A percentile compares a stretch with the other conserved stretches of the same genome.
Evolutionary conservation across 306 rosid species (phyloP).

Genomic region (Glycine latifolia): DNA sequence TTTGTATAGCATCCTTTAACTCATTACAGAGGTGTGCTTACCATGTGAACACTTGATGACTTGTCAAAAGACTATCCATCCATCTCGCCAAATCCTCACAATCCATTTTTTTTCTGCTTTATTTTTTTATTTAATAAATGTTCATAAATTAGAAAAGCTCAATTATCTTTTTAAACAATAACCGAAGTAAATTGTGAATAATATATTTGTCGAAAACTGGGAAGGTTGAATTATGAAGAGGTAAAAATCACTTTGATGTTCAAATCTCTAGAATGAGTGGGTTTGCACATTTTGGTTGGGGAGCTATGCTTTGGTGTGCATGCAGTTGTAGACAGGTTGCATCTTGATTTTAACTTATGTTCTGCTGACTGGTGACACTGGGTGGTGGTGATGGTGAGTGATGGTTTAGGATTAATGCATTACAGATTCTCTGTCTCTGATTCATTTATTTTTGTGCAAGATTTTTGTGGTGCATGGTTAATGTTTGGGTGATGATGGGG

Average conservation of each 20-base stretch:
- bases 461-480: neutral
- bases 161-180: neutral
- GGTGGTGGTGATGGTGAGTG: neutral
- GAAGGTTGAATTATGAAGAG: slow-evolving; percentile 57
- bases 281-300: neutral
- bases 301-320: neutral
- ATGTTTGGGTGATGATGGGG: neutral
- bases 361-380: neutral
- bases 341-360: neutral
- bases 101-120: neutral
- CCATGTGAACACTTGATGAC: neutral
- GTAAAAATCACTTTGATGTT: slow-evolving; percentile 59
- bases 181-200: neutral
- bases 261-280: slow-evolving; percentile 42
- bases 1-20: slow-evolving; percentile 11
- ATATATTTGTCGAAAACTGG: slow-evolving; percentile 20
- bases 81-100: neutral
- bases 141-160: neutral
- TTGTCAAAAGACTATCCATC: neutral
- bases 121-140: neutral
- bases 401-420: neutral
- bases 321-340: neutral
- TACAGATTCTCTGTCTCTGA: neutral
- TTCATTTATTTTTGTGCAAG: neutral
- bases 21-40: neutral